Percentiles rank a stretch among this genome's conserved stretches.
Evolutionary conservation across 2,329 filamentous ascomycete genomes (phyloP).

Genomic region (Trichoderma semiorbis): DNA sequence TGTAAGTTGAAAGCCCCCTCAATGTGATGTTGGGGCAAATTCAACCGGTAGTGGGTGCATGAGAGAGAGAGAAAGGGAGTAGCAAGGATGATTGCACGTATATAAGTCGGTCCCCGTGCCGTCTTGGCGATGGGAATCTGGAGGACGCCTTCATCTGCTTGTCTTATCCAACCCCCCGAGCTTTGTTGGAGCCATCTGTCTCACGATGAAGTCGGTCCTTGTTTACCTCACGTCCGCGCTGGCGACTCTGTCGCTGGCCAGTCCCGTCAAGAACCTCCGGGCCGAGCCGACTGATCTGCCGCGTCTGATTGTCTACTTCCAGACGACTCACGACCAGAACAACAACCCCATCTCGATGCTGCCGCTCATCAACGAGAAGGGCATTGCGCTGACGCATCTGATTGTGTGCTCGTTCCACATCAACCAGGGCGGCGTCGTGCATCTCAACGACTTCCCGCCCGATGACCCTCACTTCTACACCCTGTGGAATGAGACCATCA

Average conservation of each 20-base stretch:
- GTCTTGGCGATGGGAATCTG: not conserved
- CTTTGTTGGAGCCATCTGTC: not conserved
- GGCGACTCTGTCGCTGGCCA: conserved; percentile 16
- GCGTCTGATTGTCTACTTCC: conserved; percentile 49
- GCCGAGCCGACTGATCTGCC: conserved; percentile 26
- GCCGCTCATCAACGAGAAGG: conserved; percentile 39
- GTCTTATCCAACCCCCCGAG: not conserved
- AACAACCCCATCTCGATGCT: conserved; percentile 48
- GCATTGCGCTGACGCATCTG: conserved; percentile 65
- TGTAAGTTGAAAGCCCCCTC: not conserved
- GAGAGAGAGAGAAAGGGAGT: not conserved
- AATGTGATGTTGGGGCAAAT: not conserved
- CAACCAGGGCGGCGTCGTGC: conserved; percentile 62
- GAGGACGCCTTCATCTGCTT: not conserved
- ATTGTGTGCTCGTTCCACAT: conserved; percentile 81
- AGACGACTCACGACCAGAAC: conserved; percentile 40
- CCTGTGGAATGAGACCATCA: conserved; percentile 72
- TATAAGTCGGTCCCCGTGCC: not conserved
- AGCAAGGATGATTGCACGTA: not conserved
- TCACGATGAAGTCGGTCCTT: conserved; percentile 17
- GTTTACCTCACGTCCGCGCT: conserved; percentile 12
- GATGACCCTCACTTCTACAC: conserved; percentile 60
- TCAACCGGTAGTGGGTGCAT: not conserved
- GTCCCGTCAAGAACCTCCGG: conserved; percentile 1
- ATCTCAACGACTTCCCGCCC: conserved; percentile 74